phyloP scores from a whole-genome alignment of 2,329 filamentous ascomycete genomes.

The Curvularia sp. region DNA sequence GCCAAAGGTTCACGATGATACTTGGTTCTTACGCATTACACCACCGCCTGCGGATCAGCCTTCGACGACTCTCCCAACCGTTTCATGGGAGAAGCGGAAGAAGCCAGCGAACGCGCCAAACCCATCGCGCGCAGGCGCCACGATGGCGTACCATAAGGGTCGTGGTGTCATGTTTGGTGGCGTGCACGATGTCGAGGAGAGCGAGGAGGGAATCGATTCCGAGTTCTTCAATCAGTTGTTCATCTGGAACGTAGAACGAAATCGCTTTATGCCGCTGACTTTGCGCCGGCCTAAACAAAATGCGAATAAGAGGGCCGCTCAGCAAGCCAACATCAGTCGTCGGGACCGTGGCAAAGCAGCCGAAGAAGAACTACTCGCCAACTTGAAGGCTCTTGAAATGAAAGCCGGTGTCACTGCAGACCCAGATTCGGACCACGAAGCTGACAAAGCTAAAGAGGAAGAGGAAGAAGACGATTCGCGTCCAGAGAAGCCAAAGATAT shows the following conservation, averaged over 20 bases:
- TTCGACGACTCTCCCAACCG: conserved; percentile 69
- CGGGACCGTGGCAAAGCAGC: conserved; percentile 84
- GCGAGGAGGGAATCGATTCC: conserved; percentile 92
- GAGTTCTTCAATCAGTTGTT: conserved; percentile 95
- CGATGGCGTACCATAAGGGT: conserved; percentile 93
- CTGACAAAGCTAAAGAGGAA: conserved; percentile 38
- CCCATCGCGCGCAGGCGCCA: conserved; percentile 83
- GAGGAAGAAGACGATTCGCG: conserved; percentile 61
- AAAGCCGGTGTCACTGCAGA: conserved; percentile 66
- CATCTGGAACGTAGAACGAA: conserved; percentile 94
- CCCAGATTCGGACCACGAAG: conserved; percentile 46
- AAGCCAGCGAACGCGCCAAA: conserved; percentile 87
- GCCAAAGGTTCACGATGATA: conserved; percentile 92
- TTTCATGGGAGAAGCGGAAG: conserved; percentile 94
- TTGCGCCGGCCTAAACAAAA: conserved; percentile 76
- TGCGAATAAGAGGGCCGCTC: conserved; percentile 64
- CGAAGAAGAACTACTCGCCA: conserved; percentile 86
- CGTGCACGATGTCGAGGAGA: conserved; percentile 90
- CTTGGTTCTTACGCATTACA: conserved; percentile 86
- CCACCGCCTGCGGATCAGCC: conserved; percentile 73
- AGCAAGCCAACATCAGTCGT: conserved; percentile 43
- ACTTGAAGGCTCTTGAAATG: conserved; percentile 83
- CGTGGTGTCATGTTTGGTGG: conserved; percentile 93
- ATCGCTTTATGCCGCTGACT: conserved; percentile 86
- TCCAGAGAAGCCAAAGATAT: conserved; percentile 64